Conservation (phyloP, 331 rosid species). For the Saraca asoca region DNA sequence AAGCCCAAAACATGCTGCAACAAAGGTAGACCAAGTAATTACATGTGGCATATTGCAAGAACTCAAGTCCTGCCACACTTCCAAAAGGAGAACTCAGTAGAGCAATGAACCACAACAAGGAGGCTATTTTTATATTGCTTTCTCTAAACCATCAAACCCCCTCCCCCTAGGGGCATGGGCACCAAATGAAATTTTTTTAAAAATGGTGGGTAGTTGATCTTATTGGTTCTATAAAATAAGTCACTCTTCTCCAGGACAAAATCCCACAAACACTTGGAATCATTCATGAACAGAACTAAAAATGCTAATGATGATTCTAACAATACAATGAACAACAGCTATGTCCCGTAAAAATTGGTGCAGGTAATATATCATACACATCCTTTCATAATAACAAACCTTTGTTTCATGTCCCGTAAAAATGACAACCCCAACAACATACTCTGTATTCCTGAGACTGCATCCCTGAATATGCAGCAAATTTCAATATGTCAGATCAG, state of each 20-base stretch:
- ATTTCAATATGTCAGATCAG: slow-evolving; percentile 33
- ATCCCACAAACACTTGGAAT: slow-evolving; percentile 2
- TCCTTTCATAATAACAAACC: slow-evolving; percentile 51
- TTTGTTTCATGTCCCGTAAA: slow-evolving; percentile 96
- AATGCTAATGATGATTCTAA: too few relatives aligned
- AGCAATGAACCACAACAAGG: slow-evolving; percentile 12
- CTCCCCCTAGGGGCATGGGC: too few relatives aligned
- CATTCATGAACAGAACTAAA: not conserved
- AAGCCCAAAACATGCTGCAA: slow-evolving; percentile 4
- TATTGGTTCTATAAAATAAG: too few relatives aligned
- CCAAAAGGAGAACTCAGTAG: slow-evolving; percentile 8
- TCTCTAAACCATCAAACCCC: too few relatives aligned
- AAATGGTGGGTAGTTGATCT: too few relatives aligned
- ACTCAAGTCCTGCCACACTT: not conserved
- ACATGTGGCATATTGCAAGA: not conserved
- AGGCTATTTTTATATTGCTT: not conserved
- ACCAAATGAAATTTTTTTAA: too few relatives aligned
- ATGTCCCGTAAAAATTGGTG: not conserved
- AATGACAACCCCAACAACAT: slow-evolving; percentile 81
- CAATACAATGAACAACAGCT: too few relatives aligned
- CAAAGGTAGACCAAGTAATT: slow-evolving; percentile 3
- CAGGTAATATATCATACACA: not conserved
- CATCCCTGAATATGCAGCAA: slow-evolving; percentile 76
- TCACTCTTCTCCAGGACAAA: not conserved
- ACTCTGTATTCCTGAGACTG: slow-evolving; percentile 90